Conservation (phyloP, 139 green algal genomes). For the Coelastrella sp. region DNA sequence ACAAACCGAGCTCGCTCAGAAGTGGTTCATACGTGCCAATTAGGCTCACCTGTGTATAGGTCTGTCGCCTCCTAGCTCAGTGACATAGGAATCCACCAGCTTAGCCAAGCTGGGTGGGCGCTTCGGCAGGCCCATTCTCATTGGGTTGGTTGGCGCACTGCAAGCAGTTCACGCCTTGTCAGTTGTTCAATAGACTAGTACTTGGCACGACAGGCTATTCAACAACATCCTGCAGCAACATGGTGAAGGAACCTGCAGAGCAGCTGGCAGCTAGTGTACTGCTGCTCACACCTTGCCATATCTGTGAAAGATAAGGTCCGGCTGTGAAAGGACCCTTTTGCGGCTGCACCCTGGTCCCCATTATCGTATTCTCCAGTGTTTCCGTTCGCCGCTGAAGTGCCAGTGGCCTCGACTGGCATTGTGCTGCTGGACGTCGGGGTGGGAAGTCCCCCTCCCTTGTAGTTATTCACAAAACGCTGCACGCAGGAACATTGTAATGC, state of each 20-base stretch:
- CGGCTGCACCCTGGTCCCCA: background rate
- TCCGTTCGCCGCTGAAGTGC: background rate
- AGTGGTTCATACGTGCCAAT: too few relatives aligned
- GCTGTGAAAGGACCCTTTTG: conserved; percentile 27
- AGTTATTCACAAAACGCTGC: background rate
- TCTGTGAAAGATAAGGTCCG: conserved; percentile 43
- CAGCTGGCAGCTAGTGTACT: too few relatives aligned
- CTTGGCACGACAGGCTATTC: too few relatives aligned
- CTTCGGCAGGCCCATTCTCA: conserved; percentile 70
- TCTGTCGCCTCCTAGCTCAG: conserved; percentile 66
- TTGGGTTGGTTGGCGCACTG: conserved; percentile 49
- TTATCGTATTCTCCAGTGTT: background rate
- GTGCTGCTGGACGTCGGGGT: background rate
- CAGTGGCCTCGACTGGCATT: background rate
- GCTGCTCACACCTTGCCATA: conserved; percentile 21
- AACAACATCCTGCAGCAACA: too few relatives aligned
- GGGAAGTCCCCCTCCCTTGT: background rate
- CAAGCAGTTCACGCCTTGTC: background rate
- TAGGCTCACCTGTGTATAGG: conserved; percentile 78
- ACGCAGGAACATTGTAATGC: background rate
- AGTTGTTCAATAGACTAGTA: too few relatives aligned
- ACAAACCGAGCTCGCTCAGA: too few relatives aligned
- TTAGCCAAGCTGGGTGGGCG: conserved; percentile 58
- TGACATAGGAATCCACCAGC: conserved; percentile 67
- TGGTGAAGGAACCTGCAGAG: too few relatives aligned